phyloP scores from a whole-genome alignment of 192 early-diverging fungal genomes.

The Mortierella hygrophila region DNA sequence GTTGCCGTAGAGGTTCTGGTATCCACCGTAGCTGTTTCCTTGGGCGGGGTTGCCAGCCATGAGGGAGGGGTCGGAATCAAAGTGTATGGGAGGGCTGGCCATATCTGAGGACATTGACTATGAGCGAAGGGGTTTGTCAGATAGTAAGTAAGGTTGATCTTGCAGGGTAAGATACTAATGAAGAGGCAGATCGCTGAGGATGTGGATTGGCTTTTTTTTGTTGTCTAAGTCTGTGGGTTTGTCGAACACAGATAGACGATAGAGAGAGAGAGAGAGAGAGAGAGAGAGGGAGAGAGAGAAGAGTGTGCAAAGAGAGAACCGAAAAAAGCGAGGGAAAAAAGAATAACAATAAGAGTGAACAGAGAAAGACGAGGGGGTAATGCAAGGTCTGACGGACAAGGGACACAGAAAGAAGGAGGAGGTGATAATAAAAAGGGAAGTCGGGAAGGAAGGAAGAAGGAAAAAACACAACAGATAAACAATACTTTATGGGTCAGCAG shows the following conservation, averaged over 20 bases:
- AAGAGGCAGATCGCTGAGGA: neutral
- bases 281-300: neutral
- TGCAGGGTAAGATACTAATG: neutral
- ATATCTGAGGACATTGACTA: constrained; percentile 50
- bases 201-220: neutral
- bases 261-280: neutral
- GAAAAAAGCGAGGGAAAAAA: constrained; percentile 12
- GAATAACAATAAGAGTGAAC: neutral
- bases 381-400: neutral
- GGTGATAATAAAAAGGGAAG: constrained; percentile 1
- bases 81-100: constrained; percentile 55
- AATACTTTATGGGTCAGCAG: constrained; percentile 15
- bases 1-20: constrained; percentile 37
- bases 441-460: neutral
- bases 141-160: neutral
- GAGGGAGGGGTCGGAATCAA: constrained; percentile 41
- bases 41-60: constrained; percentile 32
- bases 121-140: neutral
- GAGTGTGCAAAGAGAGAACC: constrained; percentile 8
- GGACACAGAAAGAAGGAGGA: neutral
- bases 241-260: neutral
- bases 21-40: constrained; percentile 39
- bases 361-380: neutral
- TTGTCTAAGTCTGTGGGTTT: constrained; percentile 5
- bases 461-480: neutral